phyloP scores from a whole-genome alignment of 2,329 filamentous ascomycete species.

The Ascochyta rabiei region DNA sequence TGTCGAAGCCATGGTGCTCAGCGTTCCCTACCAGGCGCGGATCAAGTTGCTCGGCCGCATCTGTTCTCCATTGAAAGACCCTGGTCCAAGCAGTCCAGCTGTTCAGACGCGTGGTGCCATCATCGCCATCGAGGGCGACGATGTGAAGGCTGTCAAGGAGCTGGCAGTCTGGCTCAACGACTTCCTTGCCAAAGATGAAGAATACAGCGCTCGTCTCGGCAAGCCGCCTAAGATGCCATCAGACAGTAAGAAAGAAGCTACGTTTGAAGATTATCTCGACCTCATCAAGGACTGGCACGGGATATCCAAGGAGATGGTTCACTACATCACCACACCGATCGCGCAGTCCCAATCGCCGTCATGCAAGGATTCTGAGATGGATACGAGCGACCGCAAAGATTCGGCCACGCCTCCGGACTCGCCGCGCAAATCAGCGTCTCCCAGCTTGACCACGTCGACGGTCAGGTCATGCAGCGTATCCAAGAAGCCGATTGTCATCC shows the following conservation, averaged over 20 bases:
- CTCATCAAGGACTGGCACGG: constrained; percentile 76
- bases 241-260: constrained; percentile 43
- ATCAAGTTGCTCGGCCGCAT: constrained; percentile 78
- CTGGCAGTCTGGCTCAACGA: constrained; percentile 69
- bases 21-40: constrained; percentile 75
- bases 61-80: constrained; percentile 65
- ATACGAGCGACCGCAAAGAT: constrained; percentile 21
- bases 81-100: constrained; percentile 29
- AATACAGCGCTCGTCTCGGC: constrained; percentile 57
- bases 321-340: constrained; percentile 55
- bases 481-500: constrained; percentile 71
- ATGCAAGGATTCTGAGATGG: constrained; percentile 20
- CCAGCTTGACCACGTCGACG: constrained; percentile 9
- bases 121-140: constrained; percentile 81
- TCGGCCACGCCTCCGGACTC: constrained; percentile 23
- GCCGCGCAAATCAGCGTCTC: not conserved
- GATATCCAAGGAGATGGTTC: constrained; percentile 72
- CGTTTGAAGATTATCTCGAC: constrained; percentile 65
- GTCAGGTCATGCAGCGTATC: constrained; percentile 8
- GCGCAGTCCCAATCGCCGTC: not conserved
- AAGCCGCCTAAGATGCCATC: constrained; percentile 55
- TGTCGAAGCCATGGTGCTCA: constrained; percentile 75
- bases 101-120: constrained; percentile 71
- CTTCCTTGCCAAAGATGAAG: constrained; percentile 58
- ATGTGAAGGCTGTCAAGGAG: constrained; percentile 65